Percentiles rank a stretch among this genome's conserved stretches.
These are phyloP conservation scores for Trypanosoma scelopori DNA, from an alignment of 208 protist species.

Conservation along the genomic window DNA sequence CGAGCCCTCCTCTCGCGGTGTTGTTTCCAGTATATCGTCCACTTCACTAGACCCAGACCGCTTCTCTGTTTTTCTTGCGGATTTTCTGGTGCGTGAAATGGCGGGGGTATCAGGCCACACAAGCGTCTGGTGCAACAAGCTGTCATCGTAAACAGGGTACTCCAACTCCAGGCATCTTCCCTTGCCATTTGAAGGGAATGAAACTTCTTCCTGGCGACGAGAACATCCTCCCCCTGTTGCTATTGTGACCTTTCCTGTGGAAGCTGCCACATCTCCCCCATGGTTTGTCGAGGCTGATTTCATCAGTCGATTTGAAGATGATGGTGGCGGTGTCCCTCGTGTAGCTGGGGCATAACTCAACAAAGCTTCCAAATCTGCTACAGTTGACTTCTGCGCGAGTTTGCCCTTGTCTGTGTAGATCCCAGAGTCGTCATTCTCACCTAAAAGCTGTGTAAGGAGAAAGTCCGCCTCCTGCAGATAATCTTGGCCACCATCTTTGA, in stretches of 20 bases:
- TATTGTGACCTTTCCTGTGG: background rate
- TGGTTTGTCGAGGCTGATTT: background rate
- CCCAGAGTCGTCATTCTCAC: constrained; percentile 1
- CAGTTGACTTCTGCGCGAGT: background rate
- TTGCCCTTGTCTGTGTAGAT: background rate
- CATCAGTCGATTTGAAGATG: background rate
- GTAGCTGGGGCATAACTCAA: background rate
- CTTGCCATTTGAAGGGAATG: background rate
- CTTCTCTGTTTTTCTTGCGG: background rate
- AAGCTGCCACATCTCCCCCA: background rate
- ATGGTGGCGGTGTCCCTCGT: background rate
- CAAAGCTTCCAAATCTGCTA: constrained; percentile 17
- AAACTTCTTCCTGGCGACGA: background rate
- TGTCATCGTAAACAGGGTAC: constrained; percentile 14
- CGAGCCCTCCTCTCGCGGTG: constrained; percentile 3
- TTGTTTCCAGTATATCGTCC: background rate
- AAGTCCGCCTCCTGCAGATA: constrained; percentile 16
- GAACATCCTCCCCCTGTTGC: background rate
- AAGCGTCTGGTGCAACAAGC: background rate
- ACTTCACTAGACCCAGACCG: constrained; percentile 3
- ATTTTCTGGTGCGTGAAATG: background rate
- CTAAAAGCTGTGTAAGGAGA: constrained; percentile 14
- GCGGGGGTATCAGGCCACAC: background rate
- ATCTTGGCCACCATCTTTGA: constrained; percentile 4
- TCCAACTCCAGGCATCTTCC: constrained; percentile 15